These are phyloP conservation scores for Starmerella gropengiesseri DNA, from an alignment of 805 yeast species.

Conservation along the genomic window DNA sequence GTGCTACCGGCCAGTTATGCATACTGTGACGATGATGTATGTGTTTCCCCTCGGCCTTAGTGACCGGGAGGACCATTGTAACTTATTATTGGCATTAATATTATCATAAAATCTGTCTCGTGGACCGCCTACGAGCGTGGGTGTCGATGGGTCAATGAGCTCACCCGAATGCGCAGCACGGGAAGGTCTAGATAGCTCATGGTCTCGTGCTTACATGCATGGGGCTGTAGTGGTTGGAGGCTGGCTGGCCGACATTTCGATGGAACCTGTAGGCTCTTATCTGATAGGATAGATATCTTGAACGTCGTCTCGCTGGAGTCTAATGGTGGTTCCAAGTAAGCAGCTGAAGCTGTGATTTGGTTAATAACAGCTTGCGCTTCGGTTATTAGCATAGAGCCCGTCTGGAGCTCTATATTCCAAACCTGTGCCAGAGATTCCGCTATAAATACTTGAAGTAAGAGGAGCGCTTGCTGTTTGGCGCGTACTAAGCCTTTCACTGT, in stretches of 20 bases:
- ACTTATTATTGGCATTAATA: constrained; percentile 3
- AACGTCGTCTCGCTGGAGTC: neutral
- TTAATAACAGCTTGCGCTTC: neutral
- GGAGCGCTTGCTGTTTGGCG: neutral
- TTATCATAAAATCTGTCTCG: no score
- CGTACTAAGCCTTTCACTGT: neutral
- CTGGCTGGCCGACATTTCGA: neutral
- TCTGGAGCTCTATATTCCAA: neutral
- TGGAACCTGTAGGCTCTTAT: neutral
- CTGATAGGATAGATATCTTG: neutral
- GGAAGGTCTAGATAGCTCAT: neutral
- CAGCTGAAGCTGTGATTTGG: neutral
- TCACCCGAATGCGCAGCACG: neutral
- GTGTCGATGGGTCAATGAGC: no score
- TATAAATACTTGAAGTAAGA: neutral
- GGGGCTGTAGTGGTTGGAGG: no score
- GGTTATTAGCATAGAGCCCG: neutral
- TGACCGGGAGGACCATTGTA: constrained; percentile 3
- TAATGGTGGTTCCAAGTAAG: neutral
- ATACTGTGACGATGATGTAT: no score
- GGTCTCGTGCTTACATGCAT: no score
- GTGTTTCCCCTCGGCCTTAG: no score
- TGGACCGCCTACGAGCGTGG: no score
- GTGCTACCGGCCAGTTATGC: no score
- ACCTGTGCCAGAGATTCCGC: neutral